Evolutionary conservation across 1,284 basidiomycete genomes (phyloP), one percentile per base, ranked within the genome.

Genomic region (Heimioporus retisporus): DNA sequence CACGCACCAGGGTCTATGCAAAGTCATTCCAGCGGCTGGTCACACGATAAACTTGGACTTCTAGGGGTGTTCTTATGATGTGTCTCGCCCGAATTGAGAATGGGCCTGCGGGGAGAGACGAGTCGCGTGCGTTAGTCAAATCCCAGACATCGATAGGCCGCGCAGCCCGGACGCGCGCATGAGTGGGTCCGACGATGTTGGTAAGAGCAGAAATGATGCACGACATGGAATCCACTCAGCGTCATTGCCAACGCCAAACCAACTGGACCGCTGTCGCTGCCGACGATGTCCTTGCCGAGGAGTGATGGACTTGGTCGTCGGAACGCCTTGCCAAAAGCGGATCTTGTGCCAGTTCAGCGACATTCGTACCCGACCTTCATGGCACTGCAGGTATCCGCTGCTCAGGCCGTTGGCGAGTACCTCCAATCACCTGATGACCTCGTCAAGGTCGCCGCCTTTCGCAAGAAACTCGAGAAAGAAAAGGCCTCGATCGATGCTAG

Each of bases 401-500:
- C 35, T 3, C 35, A 40, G 35, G 35, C 35, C 35, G 87, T 94
- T 57, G 93, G 93, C 67, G 94, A 96, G 82, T 92, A 95, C 75
- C 86, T 97, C 6, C 94, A 96, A 72, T 93, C 95, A 40, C 96
- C 97, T 2, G 96, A 99, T 78, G 97, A 99, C 81, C 90, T 99
- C 59, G 85, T 91, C 75, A 99, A 99, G 82, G 90, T 99, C 58
- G 85, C 89, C 5, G 90, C 94, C 2, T 95, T 96, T 75, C 90
- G 96, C 68, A 97, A 97, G 85, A 98, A 98, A 79, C 87, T 99
- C 40, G 92, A 96, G 81, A 98, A 97, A 81, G 97, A 99, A 82
- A 97, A 98, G 81, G 91, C 95, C 0, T 94, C 95, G n/a, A 94
- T 99, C 69, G 96, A 98, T 75, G 92, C 94, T 7, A 90, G 97